A percentile compares a stretch with the other conserved stretches of the same genome.
phyloP scores from a whole-genome alignment of 140 eudicot species.

The Ambrosia hybrid region DNA sequence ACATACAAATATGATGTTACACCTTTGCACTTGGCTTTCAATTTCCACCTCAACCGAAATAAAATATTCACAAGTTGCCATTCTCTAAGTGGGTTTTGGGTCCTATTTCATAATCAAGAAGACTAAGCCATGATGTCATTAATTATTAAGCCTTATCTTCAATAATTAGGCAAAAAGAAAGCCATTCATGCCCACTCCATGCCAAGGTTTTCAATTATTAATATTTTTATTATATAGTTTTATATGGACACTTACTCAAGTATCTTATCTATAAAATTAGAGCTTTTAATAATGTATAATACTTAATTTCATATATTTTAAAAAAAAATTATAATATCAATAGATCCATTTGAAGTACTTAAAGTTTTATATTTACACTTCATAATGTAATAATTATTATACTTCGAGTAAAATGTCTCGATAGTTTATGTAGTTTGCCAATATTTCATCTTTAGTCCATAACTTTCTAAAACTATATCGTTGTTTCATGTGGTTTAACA shows the following conservation, averaged over 20 bases:
- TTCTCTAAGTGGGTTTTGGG: conserved; percentile 38
- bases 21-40: conserved; percentile 33
- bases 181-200: conserved; percentile 26
- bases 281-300: background rate
- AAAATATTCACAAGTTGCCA: conserved; percentile 34
- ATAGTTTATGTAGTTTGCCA: no score
- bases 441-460: no score
- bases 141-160: conserved; percentile 35
- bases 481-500: no score
- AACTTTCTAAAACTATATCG: no score
- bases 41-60: conserved; percentile 39
- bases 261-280: background rate
- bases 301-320: background rate
- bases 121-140: conserved; percentile 44
- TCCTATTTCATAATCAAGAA: conserved; percentile 31
- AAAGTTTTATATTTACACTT: no score
- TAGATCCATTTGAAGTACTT: no score
- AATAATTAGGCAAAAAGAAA: conserved; percentile 13
- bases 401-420: no score
- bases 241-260: background rate
- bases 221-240: background rate
- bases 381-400: no score
- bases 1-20: conserved; percentile 24
- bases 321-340: no score
- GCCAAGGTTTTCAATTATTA: conserved; percentile 30